Evolutionary conservation across 228 moss, liverwort and hornwort genomes (phyloP), one percentile per base, ranked within the genome.

Genomic region (Sphagnum fallax): DNA sequence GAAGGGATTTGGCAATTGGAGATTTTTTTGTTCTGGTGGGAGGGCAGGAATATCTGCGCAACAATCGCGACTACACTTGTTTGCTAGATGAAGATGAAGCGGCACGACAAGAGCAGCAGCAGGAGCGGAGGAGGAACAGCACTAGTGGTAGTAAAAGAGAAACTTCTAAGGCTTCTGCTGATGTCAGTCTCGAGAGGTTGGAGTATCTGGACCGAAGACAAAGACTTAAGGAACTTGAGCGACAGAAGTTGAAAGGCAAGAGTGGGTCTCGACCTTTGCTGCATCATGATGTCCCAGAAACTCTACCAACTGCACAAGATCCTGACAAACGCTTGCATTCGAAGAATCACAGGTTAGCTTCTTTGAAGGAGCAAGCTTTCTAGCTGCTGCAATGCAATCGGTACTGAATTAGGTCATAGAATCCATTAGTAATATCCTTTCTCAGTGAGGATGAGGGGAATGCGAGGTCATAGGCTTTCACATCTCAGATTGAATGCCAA

Each of bases 141-240:
- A 51, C 14, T 65, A 49, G 65, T 4, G 47, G 65, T 6, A 14
- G 65, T 49, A 51, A 6, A 49, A 14, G 18, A 8, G 16, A 48
- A 14, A 16, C 14, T 51, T 49, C 6, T 51, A 65, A 32, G 32
- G 32, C 32, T 32, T 32, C 32, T 50, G 51, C 52, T 51, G 52
- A 52, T 6, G 51, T 68, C 51, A 52, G 68, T 52, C 51, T n/a
- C 47, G 68, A 51, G 52, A 50, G 81, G 60, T 70, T 62, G 62
- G 81, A 78, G 48, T 72, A 76, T 51, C 68, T 78, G 65, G 72
- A 81, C 70, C 81, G 84, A 50, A 67, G 84, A 60, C 66, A 65
- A 8, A 78, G 72, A 74, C 76, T 85, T 6, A 85, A 78, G 68
- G 84, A 85, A 64, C 81, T 85, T 10, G 81, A 85, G 72, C 84